phyloP scores from a whole-genome alignment of 2,329 filamentous ascomycete species.

The Aspergillus tanneri region DNA sequence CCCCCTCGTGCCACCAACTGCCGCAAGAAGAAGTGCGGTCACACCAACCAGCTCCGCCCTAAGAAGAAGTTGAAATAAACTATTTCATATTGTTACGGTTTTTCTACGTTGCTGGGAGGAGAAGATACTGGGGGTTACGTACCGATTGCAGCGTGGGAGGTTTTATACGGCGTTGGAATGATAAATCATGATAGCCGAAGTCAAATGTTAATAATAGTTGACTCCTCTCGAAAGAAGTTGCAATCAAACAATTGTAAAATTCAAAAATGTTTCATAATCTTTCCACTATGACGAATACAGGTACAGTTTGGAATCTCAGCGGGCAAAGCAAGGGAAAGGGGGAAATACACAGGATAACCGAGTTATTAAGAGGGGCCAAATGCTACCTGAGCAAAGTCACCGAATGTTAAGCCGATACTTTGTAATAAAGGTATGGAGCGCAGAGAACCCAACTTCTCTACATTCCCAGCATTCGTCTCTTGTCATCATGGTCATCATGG shows the following conservation, averaged over 20 bases:
- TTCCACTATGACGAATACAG: constrained; percentile 15
- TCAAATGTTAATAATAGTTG: constrained; percentile 38
- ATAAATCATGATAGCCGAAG: constrained; percentile 39
- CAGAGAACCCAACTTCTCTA: constrained; percentile 7
- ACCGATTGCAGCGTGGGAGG: constrained; percentile 38
- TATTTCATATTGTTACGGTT: constrained; percentile 45
- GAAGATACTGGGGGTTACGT: constrained; percentile 31
- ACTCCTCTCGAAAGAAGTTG: constrained; percentile 36
- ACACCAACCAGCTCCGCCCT: constrained; percentile 99
- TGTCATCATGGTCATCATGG: constrained; percentile 30
- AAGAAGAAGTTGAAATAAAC: constrained; percentile 99
- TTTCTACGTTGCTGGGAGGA: constrained; percentile 44
- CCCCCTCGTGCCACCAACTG: constrained; percentile 99
- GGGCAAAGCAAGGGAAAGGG: constrained; percentile 4
- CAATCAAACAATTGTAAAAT: constrained; percentile 42
- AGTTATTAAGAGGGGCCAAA: background rate
- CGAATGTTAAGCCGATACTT: background rate
- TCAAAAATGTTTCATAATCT: constrained; percentile 20
- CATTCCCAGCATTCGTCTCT: constrained; percentile 32
- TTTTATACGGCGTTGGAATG: constrained; percentile 42
- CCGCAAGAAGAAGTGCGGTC: constrained; percentile 99
- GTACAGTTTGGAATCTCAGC: constrained; percentile 16
- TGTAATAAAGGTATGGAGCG: background rate
- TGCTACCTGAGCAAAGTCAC: constrained; percentile 19
- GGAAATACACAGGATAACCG: background rate